A percentile compares a stretch with the other conserved stretches of the same genome.
These are phyloP conservation scores for Dactylellina leptospora DNA, from an alignment of 2,329 filamentous ascomycete genomes.

Conservation along the genomic window DNA sequence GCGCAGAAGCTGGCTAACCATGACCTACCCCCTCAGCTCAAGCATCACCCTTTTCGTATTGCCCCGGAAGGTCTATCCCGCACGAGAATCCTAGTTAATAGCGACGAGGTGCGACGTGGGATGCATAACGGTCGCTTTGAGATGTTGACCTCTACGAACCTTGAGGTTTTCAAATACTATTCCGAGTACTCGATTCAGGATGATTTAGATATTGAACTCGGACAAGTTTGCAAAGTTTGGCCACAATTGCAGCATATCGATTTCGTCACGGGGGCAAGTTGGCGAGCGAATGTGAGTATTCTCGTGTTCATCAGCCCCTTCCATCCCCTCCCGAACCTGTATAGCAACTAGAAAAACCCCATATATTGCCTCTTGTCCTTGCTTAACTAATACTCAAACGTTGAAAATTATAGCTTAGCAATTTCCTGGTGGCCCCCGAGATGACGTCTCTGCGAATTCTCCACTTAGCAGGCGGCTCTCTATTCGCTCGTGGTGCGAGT, in stretches of 20 bases:
- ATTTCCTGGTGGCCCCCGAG: neutral
- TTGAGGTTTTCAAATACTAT: conserved; percentile 28
- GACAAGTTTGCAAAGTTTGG: conserved; percentile 4
- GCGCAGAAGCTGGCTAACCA: neutral
- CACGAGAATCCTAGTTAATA: no score
- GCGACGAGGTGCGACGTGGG: neutral
- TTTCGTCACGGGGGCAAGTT: conserved; percentile 13
- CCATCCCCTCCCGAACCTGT: no score
- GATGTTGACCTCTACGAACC: neutral
- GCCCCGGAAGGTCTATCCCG: conserved; percentile 8
- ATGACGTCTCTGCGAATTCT: neutral
- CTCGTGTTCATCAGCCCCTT: no score
- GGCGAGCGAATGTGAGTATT: conserved; percentile 18
- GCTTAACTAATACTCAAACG: neutral
- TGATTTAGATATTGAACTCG: conserved; percentile 18
- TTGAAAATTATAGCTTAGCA: neutral
- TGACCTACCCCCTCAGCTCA: neutral
- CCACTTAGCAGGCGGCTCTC: neutral
- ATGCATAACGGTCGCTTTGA: neutral
- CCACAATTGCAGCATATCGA: conserved; percentile 28
- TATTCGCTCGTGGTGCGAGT: neutral
- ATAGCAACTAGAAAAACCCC: neutral
- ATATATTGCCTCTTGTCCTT: neutral
- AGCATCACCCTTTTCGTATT: conserved; percentile 13
- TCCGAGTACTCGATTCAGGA: neutral